A percentile compares a stretch with the other conserved stretches of the same genome.
Evolutionary conservation across 164 flowering plant species (phyloP).

Genomic region (Warburgia ugandensis): DNA sequence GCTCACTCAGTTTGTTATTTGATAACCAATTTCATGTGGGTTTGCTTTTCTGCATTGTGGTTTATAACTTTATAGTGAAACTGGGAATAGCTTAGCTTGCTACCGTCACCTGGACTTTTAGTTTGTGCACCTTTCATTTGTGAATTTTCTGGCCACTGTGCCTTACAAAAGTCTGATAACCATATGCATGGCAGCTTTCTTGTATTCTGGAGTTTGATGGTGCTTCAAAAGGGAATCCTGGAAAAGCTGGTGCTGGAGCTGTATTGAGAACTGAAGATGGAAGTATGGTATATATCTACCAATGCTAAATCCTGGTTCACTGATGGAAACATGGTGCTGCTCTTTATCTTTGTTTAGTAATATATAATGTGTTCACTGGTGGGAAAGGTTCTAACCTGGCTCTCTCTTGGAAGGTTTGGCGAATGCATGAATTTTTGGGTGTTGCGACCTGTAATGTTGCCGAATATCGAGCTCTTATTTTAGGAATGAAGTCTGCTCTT

Average conservation of each 20-base stretch:
- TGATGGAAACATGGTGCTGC: background rate
- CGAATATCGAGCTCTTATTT: conserved; percentile 67
- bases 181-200: conserved; percentile 26
- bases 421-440: conserved; percentile 75
- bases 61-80: too few species aligned
- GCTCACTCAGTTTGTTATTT: too few species aligned
- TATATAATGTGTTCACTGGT: background rate
- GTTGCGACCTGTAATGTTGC: conserved; percentile 67
- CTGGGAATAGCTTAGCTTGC: too few species aligned
- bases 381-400: background rate
- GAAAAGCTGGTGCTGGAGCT: conserved; percentile 90
- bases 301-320: background rate
- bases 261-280: conserved; percentile 68
- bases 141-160: too few species aligned
- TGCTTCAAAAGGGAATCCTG: conserved; percentile 96
- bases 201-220: conserved; percentile 91
- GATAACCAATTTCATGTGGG: too few species aligned
- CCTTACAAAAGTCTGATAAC: background rate
- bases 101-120: too few species aligned
- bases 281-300: conserved; percentile 36
- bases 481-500: conserved; percentile 73
- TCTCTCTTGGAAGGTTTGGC: conserved; percentile 44
- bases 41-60: too few species aligned
- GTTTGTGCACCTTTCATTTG: too few species aligned
- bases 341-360: background rate